Evolutionary conservation across 2,329 filamentous ascomycete species (phyloP), one percentile per base, ranked within the genome.

Genomic region (Leptographium lundbergii): DNA sequence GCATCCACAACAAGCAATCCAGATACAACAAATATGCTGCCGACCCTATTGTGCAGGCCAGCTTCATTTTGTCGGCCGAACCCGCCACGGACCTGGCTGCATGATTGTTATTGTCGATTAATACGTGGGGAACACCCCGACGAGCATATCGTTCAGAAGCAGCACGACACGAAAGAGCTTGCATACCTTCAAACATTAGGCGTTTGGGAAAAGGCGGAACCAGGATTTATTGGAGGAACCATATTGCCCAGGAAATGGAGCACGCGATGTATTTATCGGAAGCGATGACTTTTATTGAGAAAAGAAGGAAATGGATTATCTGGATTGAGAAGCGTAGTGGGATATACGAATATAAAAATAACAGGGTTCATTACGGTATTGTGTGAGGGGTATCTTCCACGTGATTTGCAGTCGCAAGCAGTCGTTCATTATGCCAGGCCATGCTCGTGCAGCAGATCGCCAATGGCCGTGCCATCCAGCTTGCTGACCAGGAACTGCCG

Each of bases 1-100:
- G 94, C 54, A 97, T 99, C 69, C 94, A 99, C 82, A 97, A 97
- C 80, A 95, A 94, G 74, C 87, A 91, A 72, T 95, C 89, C 60
- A 86, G 91, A 66, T 99, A 97, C 69, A 88, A 91, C 13, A 85
- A 91, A 74, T 96, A 87, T 73, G 75, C 95, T 59, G 79, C 61
- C 19, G 48, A 9, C 4, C 9, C 48, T 51, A 17, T n/a, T 14
- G 6, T 27, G n/a, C n/a, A 22, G 9, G 39, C 42, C 24, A 29
- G 53, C 34, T 17, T 25, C n/a, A 4, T 6, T 9, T 29, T 6
- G 19, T 32, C 22, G 17, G 11, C 53, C 9, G 11, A 55, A 19
- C 13, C 36, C 25, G 22, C 9, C 34, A 1, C 53, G 14, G 25
- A 9, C 1, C 11, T 22, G 24, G 53, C 22, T 55, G 34, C 36